Evolutionary conservation across 1,284 basidiomycete species (phyloP).

Genomic region (Tylopilus orsonianus): DNA sequence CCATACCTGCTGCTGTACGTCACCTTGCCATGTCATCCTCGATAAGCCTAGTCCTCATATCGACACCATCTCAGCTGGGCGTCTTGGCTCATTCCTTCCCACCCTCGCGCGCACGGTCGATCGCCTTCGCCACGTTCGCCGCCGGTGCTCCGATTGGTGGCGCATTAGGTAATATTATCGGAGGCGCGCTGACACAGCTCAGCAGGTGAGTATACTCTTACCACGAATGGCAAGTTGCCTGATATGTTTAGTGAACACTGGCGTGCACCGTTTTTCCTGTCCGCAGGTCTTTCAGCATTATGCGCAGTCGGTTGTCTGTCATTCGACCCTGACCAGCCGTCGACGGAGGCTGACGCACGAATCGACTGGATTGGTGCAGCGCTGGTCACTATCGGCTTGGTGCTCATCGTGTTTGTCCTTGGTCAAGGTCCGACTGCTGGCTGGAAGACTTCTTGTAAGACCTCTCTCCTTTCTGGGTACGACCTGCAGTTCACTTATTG

Average conservation of each 20-base stretch:
- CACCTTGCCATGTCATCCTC: background rate
- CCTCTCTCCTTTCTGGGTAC: background rate
- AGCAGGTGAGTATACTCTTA: conserved; percentile 36
- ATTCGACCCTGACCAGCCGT: conserved; percentile 53
- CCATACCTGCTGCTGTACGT: conserved; percentile 67
- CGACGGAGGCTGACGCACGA: conserved; percentile 50
- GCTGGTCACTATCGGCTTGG: conserved; percentile 72
- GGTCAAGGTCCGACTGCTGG: conserved; percentile 72
- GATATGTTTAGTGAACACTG: conserved; percentile 44
- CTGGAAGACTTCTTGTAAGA: conserved; percentile 77
- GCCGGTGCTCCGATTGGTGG: conserved; percentile 81
- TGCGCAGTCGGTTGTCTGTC: conserved; percentile 51
- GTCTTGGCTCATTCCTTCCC: conserved; percentile 78
- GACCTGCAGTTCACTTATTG: conserved; percentile 1
- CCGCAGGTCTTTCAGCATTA: conserved; percentile 51
- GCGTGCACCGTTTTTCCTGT: conserved; percentile 61
- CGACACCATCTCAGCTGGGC: conserved; percentile 52
- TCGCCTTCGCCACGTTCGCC: conserved; percentile 76
- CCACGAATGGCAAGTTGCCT: background rate
- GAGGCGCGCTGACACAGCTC: conserved; percentile 71
- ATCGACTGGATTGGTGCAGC: conserved; percentile 85
- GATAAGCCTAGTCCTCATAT: conserved; percentile 1
- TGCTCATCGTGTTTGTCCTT: conserved; percentile 78
- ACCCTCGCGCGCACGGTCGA: conserved; percentile 60
- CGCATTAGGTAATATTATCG: conserved; percentile 65